Evolutionary conservation across 768 basidiomycete species (phyloP), one percentile per base, ranked within the genome.

Genomic region (Lyophyllum decastes): DNA sequence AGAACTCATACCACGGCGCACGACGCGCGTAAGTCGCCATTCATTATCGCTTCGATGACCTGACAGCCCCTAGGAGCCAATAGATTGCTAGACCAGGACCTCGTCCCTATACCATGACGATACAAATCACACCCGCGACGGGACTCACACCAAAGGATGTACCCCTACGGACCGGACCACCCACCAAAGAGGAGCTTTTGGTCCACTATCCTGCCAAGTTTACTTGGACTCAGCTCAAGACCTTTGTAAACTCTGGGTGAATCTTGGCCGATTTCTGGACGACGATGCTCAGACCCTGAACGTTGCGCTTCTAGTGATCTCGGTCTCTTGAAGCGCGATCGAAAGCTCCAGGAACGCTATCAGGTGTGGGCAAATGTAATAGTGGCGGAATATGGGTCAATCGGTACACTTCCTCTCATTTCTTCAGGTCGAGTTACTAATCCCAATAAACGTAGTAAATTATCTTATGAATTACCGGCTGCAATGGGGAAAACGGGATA

Each of bases 181-280:
- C 91, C 12, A 90, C 89, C 1, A 73, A 70, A 35, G 85, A 86
- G 51, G 91, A 93, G 62, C 71, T 93, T 6, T 68, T 83, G 8
- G 78, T 72, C 1, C 73, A 90, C 66, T 93, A 93, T 66, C 90
- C 90, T 14, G 78, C 87, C 4, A 85, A 82, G 60, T 91, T 91
- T 62, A 89, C 90, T 0, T 93, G 89, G 88, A 61, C 70, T 9
- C 85, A 93, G 67, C 73, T 93, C 25, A 92, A 86, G 73, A 80
- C 84, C 4, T 92, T 93, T 61, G 78, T 93, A 49, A 89, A 87
- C 66, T 89, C 90, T 55, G 90, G 90, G 89, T 89, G 68, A 43
- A 76, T 66, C 49, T 21, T 21, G 14, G 14, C n/a, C 30, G 14
- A 48, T 19, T 25, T 54, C 35, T 38, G 35, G 30, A 30, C 30